Base-by-base conservation (phyloP, 2,329 filamentous ascomycete genomes). In the Claviceps humidiphila region DNA sequence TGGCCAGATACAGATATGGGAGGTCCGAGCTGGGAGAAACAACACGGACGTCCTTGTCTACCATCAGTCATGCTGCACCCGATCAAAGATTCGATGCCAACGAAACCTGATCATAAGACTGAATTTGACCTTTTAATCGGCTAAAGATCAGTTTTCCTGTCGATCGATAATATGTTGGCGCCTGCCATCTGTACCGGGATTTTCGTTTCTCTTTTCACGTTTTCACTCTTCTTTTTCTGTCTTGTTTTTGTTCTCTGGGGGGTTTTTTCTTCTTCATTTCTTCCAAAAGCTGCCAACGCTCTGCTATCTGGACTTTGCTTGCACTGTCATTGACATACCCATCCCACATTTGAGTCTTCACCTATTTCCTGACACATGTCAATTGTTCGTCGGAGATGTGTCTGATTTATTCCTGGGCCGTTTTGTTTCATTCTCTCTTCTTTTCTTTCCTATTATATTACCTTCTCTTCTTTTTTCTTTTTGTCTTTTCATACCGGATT, bases 51-150 rank as follows among this genome's bases (percentile, higher is more conserved):
- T 34, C 69, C 76, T 8, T 82, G 79, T 60, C 64, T 83, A 43
- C 80, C 80, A 5, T 72, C 77, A 1, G 74, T 82, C 58, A 67
- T 82, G 57, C 64, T 83, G 45, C 78, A 81, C 55, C 78, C 78
- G 3, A 71, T 82, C 63, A 81, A 82, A 64, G 73, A 81, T 57
- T 73, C 79, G 1, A 68, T 71, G 55, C 71, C 73, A 39, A 80
- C 76, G 2, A 65, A 69, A 52, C 66, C 68, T 16, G 74, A 72
- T 43, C 64, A 71, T 54, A 58, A 61, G 57, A 65, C 68, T 4
- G 62, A 61, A 13, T 72, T 70, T 45, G 63, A 68, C 20, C 61
- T 72, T 22, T 59, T 62, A 22, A 68, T 66, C 52, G 69, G 69
- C 45, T 72, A 59, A 69, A 42, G 38, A 44, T n/a, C 13, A 14